phyloP scores from a whole-genome alignment of 257 asterid genomes.

The Nicotiana undulata region DNA sequence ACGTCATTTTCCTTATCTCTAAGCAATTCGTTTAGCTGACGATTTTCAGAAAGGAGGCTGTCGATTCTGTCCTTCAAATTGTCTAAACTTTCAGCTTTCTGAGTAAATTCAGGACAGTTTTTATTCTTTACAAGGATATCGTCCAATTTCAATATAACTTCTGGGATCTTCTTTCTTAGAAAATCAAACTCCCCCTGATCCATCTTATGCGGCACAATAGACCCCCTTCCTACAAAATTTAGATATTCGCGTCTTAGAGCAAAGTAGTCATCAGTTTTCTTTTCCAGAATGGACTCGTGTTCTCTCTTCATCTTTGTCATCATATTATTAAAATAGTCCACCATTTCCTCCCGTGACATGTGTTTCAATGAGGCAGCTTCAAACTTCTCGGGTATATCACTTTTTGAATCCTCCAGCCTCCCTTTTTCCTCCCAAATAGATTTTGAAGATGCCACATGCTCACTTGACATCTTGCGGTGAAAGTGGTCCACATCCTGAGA shows the following conservation, averaged over 20 bases:
- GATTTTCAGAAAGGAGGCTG: slow-evolving; percentile 58
- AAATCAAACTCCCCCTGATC: slow-evolving; percentile 62
- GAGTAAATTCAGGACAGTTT: slow-evolving; percentile 31
- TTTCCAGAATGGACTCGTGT: slow-evolving; percentile 57
- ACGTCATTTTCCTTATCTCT: slow-evolving; percentile 47
- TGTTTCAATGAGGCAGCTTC: slow-evolving; percentile 55
- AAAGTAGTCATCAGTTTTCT: slow-evolving; percentile 56
- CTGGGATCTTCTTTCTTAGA: slow-evolving; percentile 57
- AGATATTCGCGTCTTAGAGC: slow-evolving; percentile 53
- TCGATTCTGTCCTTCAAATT: slow-evolving; percentile 44
- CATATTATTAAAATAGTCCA: slow-evolving; percentile 43
- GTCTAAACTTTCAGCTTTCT: slow-evolving; percentile 27
- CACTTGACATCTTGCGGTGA: slow-evolving; percentile 35
- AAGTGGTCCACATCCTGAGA: slow-evolving; percentile 54
- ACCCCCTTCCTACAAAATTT: slow-evolving; percentile 42
- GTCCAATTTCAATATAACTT: slow-evolving; percentile 53
- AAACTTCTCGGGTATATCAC: slow-evolving; percentile 46
- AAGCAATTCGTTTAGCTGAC: slow-evolving; percentile 44
- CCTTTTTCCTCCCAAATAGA: slow-evolving; percentile 49
- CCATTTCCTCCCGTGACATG: slow-evolving; percentile 45
- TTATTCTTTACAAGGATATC: slow-evolving; percentile 45
- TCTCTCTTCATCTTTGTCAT: slow-evolving; percentile 66
- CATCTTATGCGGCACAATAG: slow-evolving; percentile 38
- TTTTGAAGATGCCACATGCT: slow-evolving; percentile 24
- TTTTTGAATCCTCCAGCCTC: slow-evolving; percentile 26